Percentiles rank a stretch among this genome's conserved stretches.
Evolutionary conservation across 257 asterid genomes (phyloP).

Genomic region (Oldenlandia corymbosa): DNA sequence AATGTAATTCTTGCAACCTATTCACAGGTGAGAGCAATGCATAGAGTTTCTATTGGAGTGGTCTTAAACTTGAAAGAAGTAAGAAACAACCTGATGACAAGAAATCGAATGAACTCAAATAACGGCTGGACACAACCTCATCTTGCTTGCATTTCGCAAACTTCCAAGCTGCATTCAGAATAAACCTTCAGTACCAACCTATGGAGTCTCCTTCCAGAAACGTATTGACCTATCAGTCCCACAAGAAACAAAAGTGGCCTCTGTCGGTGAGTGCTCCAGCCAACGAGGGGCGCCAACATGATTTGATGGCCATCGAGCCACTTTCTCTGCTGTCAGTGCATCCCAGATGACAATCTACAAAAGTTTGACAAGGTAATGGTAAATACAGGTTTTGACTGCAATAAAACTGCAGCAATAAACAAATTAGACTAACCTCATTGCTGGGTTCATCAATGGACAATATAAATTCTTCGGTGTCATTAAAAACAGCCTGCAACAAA

Average conservation of each 20-base stretch:
- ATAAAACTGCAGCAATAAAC: neutral
- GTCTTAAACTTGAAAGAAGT: neutral
- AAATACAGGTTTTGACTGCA: neutral
- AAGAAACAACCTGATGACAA: neutral
- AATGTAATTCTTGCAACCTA: neutral
- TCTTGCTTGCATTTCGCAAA: neutral
- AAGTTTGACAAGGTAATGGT: constrained; percentile 9
- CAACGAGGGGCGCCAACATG: constrained; percentile 74
- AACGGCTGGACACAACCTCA: neutral
- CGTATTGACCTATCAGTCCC: constrained; percentile 70
- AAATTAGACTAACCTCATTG: constrained; percentile 47
- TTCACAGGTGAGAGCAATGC: neutral
- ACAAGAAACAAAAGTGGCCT: constrained; percentile 62
- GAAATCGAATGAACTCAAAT: neutral
- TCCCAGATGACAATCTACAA: constrained; percentile 77
- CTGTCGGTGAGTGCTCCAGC: constrained; percentile 73
- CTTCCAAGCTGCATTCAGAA: too few relatives aligned
- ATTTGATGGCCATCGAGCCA: constrained; percentile 75
- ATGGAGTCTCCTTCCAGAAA: constrained; percentile 50
- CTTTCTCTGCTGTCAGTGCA: constrained; percentile 65
- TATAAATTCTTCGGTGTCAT: constrained; percentile 65
- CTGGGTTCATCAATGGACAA: constrained; percentile 52
- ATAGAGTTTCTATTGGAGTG: neutral
- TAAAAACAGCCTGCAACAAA: constrained; percentile 61
- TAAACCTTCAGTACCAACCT: constrained; percentile 13